A percentile compares a stretch with the other conserved stretches of the same genome.
These are phyloP conservation scores for Oldenlandia corymbosa DNA, from an alignment of 257 asterid genomes.

Conservation along the genomic window DNA sequence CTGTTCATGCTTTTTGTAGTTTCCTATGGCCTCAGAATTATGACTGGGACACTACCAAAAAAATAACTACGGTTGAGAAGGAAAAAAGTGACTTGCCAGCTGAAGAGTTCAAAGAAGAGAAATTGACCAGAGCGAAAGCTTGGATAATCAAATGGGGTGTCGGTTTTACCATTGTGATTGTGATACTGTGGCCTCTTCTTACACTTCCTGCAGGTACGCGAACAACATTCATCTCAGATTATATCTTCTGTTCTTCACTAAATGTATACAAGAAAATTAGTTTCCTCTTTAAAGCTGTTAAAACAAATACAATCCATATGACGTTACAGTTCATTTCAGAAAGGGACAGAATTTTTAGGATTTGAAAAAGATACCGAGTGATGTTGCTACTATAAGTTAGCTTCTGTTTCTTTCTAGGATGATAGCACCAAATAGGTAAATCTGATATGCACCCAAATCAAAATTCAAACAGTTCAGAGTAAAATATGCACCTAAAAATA, in stretches of 20 bases:
- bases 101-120: slow-evolving; percentile 70
- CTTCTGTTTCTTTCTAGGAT: too few species aligned
- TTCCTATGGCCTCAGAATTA: slow-evolving; percentile 68
- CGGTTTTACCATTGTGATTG: slow-evolving; percentile 67
- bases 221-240: not conserved
- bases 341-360: too few species aligned
- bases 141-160: slow-evolving; percentile 92
- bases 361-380: not conserved
- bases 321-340: too few species aligned
- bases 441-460: too few species aligned
- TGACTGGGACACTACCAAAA: slow-evolving; percentile 75
- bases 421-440: too few species aligned
- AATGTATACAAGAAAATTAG: not conserved
- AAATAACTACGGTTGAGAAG: slow-evolving; percentile 79
- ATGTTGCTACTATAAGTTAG: too few species aligned
- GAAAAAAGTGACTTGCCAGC: slow-evolving; percentile 45
- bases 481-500: not conserved
- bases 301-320: not conserved
- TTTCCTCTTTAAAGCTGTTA: slow-evolving; percentile 2
- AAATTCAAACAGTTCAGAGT: too few species aligned
- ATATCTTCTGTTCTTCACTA: not conserved
- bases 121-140: slow-evolving; percentile 48
- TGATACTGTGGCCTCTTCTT: slow-evolving; percentile 72
- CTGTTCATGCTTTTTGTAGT: slow-evolving; percentile 65
- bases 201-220: slow-evolving; percentile 76